These are phyloP conservation scores for Suillus decipiens DNA, from an alignment of 768 basidiomycete species.

Conservation along the genomic window DNA sequence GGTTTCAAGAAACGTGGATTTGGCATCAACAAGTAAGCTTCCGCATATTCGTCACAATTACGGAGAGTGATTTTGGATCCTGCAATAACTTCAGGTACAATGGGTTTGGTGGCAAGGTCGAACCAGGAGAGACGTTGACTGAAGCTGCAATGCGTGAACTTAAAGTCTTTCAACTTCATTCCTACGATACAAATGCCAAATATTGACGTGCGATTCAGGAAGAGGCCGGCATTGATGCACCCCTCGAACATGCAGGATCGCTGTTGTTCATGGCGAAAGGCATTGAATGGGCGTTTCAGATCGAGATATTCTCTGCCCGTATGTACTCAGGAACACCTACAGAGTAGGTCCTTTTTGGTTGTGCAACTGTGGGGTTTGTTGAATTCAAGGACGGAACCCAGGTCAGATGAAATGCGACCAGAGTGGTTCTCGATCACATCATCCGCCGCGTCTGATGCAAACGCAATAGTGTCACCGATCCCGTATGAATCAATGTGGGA, in stretches of 20 bases:
- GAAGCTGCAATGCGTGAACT: conserved; percentile 81
- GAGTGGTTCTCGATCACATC: conserved; percentile 61
- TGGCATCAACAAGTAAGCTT: conserved; percentile 55
- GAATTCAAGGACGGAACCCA: conserved; percentile 28
- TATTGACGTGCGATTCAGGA: conserved; percentile 50
- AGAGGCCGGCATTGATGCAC: conserved; percentile 75
- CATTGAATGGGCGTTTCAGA: conserved; percentile 61
- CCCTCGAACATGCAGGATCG: conserved; percentile 61
- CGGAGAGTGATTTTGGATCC: conserved; percentile 3
- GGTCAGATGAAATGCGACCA: conserved; percentile 88
- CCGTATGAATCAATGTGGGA: conserved; percentile 65
- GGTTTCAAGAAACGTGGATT: conserved; percentile 83
- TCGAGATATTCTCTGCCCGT: conserved; percentile 71
- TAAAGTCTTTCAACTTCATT: conserved; percentile 39
- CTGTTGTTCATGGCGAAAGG: conserved; percentile 63
- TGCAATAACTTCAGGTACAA: conserved; percentile 59
- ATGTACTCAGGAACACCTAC: conserved; percentile 58
- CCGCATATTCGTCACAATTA: neutral
- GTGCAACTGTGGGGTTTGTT: neutral
- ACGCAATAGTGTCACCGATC: conserved; percentile 38
- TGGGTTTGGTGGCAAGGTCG: conserved; percentile 89
- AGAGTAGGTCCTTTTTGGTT: conserved; percentile 52
- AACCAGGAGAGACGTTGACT: conserved; percentile 63
- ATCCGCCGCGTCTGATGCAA: neutral
- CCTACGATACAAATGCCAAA: neutral